Base-by-base conservation (phyloP, 768 basidiomycete genomes). In the Tulasnella sp. region DNA sequence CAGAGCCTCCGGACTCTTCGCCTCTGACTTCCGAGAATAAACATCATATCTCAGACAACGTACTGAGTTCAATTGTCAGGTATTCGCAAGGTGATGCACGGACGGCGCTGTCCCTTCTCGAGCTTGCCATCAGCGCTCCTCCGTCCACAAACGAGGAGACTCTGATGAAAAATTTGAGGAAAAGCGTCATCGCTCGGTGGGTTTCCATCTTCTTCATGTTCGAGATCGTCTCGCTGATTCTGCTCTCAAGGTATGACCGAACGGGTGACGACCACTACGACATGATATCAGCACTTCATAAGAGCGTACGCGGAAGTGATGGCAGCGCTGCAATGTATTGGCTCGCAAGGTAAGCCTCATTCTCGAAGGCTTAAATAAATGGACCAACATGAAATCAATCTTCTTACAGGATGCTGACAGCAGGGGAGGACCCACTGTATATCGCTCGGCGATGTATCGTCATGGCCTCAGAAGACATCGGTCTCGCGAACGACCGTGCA, bases 401-500 rank as follows among this genome's bases (percentile, higher is more conserved):
- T 37, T 29, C 7, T 12, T 14, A 59, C 40, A 81, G 90, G 66
- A 93, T 93, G 92, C 82, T 93, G 39, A 84, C 82, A 40, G 89
- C 86, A 29, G 92, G 91, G 22, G 92, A 93, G 78, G 92, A 94
- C 79, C 90, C 92, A 3, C 76, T 92, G 63, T 94, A 86, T 76
- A 85, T 93, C 72, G 89, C 87, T 6, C 83, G 91, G 40, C 83
- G 91, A 69, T 85, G 92, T 82, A 83, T 90, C 4, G 90, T 92
- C 7, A 88, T 90, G 75, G 92, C 93, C 2, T 91, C 90, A 75
- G 93, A 95, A 79, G 93, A 95, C 77, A 86, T 95, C 44, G 92
- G 93, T 0, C 80, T 92, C 7, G 92, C 91, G 34, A 90, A 94
- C 79, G 84, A 83, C 44, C 84, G 87, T n/a, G 91, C 90, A 0